A percentile compares a stretch with the other conserved stretches of the same genome.
Conservation (phyloP, 306 rosid genomes). For the Prunus kanzakura region DNA sequence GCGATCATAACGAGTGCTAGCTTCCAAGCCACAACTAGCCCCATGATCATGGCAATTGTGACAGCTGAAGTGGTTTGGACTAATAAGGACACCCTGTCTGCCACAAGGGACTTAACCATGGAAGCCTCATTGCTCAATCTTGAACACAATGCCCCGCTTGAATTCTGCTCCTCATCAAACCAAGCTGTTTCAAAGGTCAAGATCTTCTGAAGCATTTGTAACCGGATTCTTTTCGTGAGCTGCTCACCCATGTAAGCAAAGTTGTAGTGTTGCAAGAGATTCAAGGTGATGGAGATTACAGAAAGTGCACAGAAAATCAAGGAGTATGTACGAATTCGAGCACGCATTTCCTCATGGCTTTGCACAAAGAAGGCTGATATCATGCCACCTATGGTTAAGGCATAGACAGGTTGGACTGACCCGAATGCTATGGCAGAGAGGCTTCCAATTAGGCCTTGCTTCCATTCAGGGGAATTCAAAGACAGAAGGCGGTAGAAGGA, state of each 20-base stretch:
- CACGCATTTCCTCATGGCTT: conserved; percentile 72
- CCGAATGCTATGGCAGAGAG: conserved; percentile 76
- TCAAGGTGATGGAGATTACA: conserved; percentile 64
- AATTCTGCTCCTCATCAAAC: conserved; percentile 82
- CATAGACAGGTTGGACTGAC: conserved; percentile 85
- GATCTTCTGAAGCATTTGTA: conserved; percentile 69
- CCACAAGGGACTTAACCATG: conserved; percentile 88
- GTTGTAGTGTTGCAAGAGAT: conserved; percentile 81
- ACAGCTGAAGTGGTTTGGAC: conserved; percentile 89
- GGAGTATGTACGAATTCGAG: conserved; percentile 61
- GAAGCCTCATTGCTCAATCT: conserved; percentile 87
- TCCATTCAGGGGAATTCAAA: conserved; percentile 84
- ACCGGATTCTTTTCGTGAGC: conserved; percentile 66
- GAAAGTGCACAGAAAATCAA: conserved; percentile 63
- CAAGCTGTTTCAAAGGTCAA: conserved; percentile 88
- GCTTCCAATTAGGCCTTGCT: conserved; percentile 71
- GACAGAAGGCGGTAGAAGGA: conserved; percentile 71
- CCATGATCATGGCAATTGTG: conserved; percentile 83
- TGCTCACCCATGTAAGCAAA: conserved; percentile 87
- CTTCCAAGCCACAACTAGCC: conserved; percentile 86
- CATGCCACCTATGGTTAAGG: conserved; percentile 87
- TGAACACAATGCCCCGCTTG: conserved; percentile 86
- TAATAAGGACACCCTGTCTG: conserved; percentile 68
- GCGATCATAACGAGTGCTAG: conserved; percentile 92
- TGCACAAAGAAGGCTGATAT: conserved; percentile 76